Base-by-base conservation (phyloP, 2,329 filamentous ascomycete species). In the Cadophora malorum region DNA sequence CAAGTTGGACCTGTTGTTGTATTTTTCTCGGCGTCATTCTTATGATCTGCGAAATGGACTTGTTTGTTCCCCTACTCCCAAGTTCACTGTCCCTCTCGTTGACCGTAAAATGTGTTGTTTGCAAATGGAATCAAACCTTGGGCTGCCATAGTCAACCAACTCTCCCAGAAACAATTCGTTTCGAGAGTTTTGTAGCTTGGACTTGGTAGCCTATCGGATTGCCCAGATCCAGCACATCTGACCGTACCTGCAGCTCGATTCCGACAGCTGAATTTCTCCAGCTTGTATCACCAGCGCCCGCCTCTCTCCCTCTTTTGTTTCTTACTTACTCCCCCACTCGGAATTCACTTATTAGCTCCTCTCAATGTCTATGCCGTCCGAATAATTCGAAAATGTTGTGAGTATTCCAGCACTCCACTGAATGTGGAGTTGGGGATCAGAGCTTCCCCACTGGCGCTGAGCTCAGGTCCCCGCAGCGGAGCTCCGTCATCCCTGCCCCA, bases 391-490 rank as follows among this genome's bases (percentile, higher is more conserved):
- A 62, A 1, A 65, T 50, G 49, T 61, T 52, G 56, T 68, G 59
- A 65, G 66, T 63, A 21, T 7, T 59, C 55, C 45, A 9, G 25
- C 25, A 23, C 41, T 14, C 41, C 14, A 12, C 4, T 8, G 19
- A 19, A 49, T 19, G 10, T 49, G 19, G n/a, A 49, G 45, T 21
- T 8, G 45, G 14, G 55, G 33, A 41, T 38, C 45, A 23, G 45
- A 47, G 28, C 55, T 35, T 9, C 31, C 65, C 35, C 41, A 38
- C 61, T 16, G 41, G 4, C 53, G 31, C 25, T 33, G 47, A 7
- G 41, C 61, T 52, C 45, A n/a, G 41, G 56, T 65, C 67, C 59
- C 63, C 63, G 65, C 63, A 65, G 58, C 58, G 41, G 41, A 49
- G 45, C 45, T 49, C 45, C 45, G 21, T 41, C 16, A 65, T 45